Evolutionary conservation across 2,329 filamentous ascomycete species (phyloP).

Genomic region (Periconia sp.): DNA sequence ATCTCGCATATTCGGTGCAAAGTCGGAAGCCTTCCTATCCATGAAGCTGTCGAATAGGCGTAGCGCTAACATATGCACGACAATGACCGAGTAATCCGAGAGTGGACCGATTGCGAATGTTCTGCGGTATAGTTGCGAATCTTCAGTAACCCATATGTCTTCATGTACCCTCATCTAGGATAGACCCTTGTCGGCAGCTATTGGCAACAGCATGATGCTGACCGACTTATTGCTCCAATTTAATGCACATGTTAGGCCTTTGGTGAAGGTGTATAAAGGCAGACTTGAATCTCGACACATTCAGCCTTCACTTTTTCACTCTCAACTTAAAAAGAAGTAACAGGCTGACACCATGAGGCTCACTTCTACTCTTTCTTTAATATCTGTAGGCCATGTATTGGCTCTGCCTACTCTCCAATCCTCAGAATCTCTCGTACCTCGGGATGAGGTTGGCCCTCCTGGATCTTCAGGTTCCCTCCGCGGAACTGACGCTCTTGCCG

Average conservation of each 20-base stretch:
- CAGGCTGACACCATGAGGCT: slow-evolving; percentile 10
- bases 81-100: background rate
- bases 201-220: background rate
- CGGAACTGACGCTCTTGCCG: slow-evolving; percentile 33
- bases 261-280: background rate
- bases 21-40: background rate
- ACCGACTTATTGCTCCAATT: background rate
- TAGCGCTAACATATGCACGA: no score
- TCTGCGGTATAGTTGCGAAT: no score
- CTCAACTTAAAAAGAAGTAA: background rate
- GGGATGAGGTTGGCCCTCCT: slow-evolving; percentile 22
- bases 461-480: slow-evolving; percentile 40
- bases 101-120: background rate
- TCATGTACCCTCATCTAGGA: background rate
- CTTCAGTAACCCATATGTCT: no score
- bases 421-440: slow-evolving; percentile 8
- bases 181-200: background rate
- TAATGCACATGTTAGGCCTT: background rate
- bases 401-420: slow-evolving; percentile 12
- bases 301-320: background rate
- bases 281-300: background rate
- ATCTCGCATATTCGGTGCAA: background rate
- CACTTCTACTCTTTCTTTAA: background rate
- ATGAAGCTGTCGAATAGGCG: no score
- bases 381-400: slow-evolving; percentile 3